Evolutionary conservation across 768 basidiomycete species (phyloP), one percentile per base, ranked within the genome.

Genomic region (Russula lepida): DNA sequence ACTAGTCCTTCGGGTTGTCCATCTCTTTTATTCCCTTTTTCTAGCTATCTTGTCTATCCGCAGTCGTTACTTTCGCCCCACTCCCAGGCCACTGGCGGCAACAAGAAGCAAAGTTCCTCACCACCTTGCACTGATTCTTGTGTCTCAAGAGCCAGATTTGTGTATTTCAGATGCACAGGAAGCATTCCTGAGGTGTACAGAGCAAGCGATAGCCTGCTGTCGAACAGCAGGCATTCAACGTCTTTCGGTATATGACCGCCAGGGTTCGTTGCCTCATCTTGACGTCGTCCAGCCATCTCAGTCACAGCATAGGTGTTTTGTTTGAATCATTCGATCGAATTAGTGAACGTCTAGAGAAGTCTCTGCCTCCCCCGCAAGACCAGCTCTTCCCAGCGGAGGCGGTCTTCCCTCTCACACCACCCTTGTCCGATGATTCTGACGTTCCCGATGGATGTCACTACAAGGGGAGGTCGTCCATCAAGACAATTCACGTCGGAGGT

Each of bases 381-480:
- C 66, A 56, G 30, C 52, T 35, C 50, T 75, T 75, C 56, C 80
- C 79, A 58, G 81, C 82, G 21, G 86, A 88, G 58, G 71, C 80
- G 3, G 81, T 84, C 67, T 89, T 84, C 70, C 89, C 89, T 43
- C 75, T 82, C 47, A 91, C 89, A 0, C 89, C 89, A n/a, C 89
- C 89, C 3, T 74, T 80, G 19, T 91, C 89, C 8, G 88, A 89
- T 69, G 79, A 78, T 67, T 83, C 86, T 27, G 81, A 80, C 27
- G 88, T 33, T 6, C 43, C 56, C 11, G 35, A 55, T 4, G 56
- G 32, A 27, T 23, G 35, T 52, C 13, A 32, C 21, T 56, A 52
- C 43, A 50, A 64, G 28, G 56, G 48, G 1, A 58, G 48, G 21
- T 32, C 51, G 17, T 54, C 33, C 41, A 32, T 61, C 28, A 57